Evolutionary conservation across 2,329 filamentous ascomycete genomes (phyloP), one percentile per base, ranked within the genome.

Genomic region (Colletotrichum orchidophilum): DNA sequence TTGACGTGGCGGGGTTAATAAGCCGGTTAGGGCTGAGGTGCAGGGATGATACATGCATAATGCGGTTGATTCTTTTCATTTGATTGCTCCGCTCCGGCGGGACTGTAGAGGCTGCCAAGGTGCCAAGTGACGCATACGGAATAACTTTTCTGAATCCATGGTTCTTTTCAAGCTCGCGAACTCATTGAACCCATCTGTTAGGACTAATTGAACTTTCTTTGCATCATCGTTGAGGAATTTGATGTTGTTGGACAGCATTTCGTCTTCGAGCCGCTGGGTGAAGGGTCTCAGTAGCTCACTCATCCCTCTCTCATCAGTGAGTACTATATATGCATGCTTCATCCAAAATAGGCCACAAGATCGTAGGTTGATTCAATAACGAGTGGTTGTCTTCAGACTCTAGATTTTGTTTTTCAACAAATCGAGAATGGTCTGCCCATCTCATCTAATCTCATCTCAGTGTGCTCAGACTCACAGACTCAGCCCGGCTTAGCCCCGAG

Each of bases 11-110:
- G 39, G 39, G 39, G 39, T 46, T n/a, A 15, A 9, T n/a, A n/a
- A 46, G 39, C 39, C 18, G 18, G 7, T 50, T 58, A 68, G 52
- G 65, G 60, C 60, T 64, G 66, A 50, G 21, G 6, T 39, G 31
- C 60, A 64, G 50, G 52, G 66, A 42, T 68, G 5, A 52, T 42
- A 42, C 52, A 58, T 68, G 52, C 29, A 12, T 11, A 54, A 11
- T 3, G 31, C 53, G 13, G 18, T 9, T 18, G 26, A 50, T n/a
- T 21, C 12, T 58, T 31, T 33, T 12, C 3, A 18, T 7, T 7
- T 15, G 21, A 33, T 27, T 7, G 8, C 13, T 15, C 15, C 26
- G 35, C 15, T 53, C 26, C 24, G 15, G 21, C 50, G 50, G 24
- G 8, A 8, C 7, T 46, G 39, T 46, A 8, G 7, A 46, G 9